These are phyloP conservation scores for Acorus calamus DNA, from an alignment of 106 monocot genomes.

Conservation along the genomic window DNA sequence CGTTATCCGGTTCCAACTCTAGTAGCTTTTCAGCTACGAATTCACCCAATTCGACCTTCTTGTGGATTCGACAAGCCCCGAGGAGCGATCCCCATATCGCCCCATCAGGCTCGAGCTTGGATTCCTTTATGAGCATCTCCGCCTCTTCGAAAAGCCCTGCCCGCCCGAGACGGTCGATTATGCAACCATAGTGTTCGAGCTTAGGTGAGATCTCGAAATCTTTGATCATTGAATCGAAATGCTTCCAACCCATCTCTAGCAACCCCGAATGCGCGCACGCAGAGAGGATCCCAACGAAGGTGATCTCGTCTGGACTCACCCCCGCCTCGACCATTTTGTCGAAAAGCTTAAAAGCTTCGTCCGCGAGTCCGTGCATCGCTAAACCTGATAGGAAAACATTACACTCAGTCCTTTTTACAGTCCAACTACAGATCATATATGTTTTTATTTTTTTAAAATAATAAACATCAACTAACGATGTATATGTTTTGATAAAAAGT, in stretches of 20 bases:
- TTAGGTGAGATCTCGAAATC: constrained; percentile 37
- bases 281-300: constrained; percentile 53
- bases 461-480: too few species aligned
- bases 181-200: constrained; percentile 40
- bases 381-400: constrained; percentile 2
- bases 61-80: constrained; percentile 73
- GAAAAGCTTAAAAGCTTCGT: constrained; percentile 47
- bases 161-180: constrained; percentile 32
- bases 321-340: constrained; percentile 42
- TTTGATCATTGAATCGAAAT: constrained; percentile 41
- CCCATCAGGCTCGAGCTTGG: constrained; percentile 53
- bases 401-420: too few species aligned
- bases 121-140: constrained; percentile 40
- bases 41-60: constrained; percentile 48
- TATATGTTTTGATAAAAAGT: too few species aligned
- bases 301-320: constrained; percentile 49
- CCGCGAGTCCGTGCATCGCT: constrained; percentile 55
- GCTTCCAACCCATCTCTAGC: constrained; percentile 32
- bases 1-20: constrained; percentile 58
- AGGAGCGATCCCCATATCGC: constrained; percentile 75
- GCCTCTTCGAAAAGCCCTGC: constrained; percentile 44
- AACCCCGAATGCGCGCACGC: constrained; percentile 68
- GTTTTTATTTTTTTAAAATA: too few species aligned
- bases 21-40: constrained; percentile 34
- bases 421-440: too few species aligned